Conservation (phyloP, 495 filamentous ascomycete species). For the Hyphodiscus hymeniophilus region DNA sequence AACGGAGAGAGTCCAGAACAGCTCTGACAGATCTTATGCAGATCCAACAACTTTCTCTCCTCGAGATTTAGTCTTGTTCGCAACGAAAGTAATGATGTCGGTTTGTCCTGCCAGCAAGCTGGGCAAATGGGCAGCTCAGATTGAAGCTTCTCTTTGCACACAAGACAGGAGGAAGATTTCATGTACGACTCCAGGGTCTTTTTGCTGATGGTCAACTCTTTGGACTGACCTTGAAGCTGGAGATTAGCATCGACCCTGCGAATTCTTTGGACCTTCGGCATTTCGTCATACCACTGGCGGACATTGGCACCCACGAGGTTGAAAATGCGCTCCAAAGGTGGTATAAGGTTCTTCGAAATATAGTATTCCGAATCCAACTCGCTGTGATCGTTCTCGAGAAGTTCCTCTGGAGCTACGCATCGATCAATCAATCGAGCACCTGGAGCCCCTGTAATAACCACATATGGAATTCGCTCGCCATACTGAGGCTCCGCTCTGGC, state of each 20-base stretch:
- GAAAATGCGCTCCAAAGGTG: conserved; percentile 92
- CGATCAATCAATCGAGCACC: conserved; percentile 82
- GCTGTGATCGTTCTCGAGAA: conserved; percentile 67
- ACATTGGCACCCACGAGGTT: conserved; percentile 94
- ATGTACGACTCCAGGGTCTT: conserved; percentile 85
- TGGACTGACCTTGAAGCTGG: conserved; percentile 23
- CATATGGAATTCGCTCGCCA: conserved; percentile 89
- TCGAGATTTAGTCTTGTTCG: conserved; percentile 48
- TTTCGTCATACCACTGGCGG: conserved; percentile 87
- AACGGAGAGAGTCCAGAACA: conserved; percentile 65
- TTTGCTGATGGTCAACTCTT: conserved; percentile 27
- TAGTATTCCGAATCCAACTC: conserved; percentile 96
- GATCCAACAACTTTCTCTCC: conserved; percentile 55
- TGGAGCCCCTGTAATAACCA: conserved; percentile 82
- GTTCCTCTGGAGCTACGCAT: conserved; percentile 75
- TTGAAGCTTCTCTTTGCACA: conserved; percentile 63
- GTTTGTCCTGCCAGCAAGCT: conserved; percentile 47
- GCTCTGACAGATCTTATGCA: conserved; percentile 72
- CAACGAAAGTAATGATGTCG: conserved; percentile 53
- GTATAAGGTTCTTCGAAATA: conserved; percentile 90
- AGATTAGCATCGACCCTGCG: conserved; percentile 42
- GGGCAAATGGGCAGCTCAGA: conserved; percentile 50
- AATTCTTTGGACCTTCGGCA: conserved; percentile 82
- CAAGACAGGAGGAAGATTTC: conserved; percentile 66
- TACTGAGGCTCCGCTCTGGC: conserved; percentile 85